Base-by-base conservation (phyloP, 306 rosid species). In the Cajanus cajan region DNA sequence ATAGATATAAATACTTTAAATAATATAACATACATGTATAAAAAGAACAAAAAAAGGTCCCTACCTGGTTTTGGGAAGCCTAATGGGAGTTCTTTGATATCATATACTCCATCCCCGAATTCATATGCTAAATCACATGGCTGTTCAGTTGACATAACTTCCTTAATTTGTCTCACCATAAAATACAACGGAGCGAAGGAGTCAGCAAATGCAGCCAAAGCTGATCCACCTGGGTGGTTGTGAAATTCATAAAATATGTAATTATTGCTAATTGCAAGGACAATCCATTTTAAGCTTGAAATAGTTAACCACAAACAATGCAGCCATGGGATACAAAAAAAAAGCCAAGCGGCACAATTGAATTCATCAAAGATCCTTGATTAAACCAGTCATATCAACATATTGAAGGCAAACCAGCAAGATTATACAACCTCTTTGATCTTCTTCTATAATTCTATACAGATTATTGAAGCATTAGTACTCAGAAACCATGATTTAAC, bases 91-190 rank as follows among this genome's bases (percentile, higher is more conserved):
- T 89, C 93, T 63, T 80, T 84, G 63, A 90, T 81, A 73, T 88
- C 89, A 64, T 86, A 76, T 16, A 84, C 80, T 31, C 98, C 98
- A 82, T 92, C 92, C 40, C 97, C 94, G 28, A 94, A 89, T 67
- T 92, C 98, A 77, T 88, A 94, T 19, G 96, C 94, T 63, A 85
- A 80, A 82, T 89, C 98, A 87, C 98, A 92, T 52, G 96, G 97
- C 78, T 94, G 94, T 81, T 89, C 98, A 36, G 98, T 92, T 75
- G 98, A 78, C 98, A 92, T 89, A 57, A 90, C 98, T 89, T 90
- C 97, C 79, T 85, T 88, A 44, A 85, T 54, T 80, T 89, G 86
- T 63, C 78, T 88, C 81, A 92, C 86, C 57, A 68, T 68, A 18
- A 94, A 92, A 82, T 92, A 94, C 87, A 94, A 79, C 51, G 98